Evolutionary conservation across 2,329 filamentous ascomycete species (phyloP).

Genomic region (Neonectria faginata): DNA sequence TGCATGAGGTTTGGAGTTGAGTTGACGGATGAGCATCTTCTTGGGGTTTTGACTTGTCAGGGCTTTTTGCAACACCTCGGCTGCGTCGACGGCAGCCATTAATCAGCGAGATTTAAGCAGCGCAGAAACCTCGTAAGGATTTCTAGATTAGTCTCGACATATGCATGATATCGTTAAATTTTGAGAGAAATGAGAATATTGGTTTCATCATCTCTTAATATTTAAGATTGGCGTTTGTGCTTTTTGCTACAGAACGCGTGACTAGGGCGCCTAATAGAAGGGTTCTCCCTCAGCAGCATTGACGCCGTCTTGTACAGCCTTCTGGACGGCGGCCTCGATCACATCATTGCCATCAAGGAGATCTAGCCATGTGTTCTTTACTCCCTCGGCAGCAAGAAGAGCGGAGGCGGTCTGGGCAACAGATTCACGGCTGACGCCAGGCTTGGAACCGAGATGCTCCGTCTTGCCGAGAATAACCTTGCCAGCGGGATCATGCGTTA

Average conservation of each 20-base stretch:
- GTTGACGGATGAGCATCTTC: background rate
- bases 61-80: background rate
- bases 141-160: background rate
- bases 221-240: background rate
- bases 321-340: slow-evolving; percentile 59
- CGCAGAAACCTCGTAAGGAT: background rate
- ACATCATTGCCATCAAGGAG: slow-evolving; percentile 66
- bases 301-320: slow-evolving; percentile 61
- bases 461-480: slow-evolving; percentile 62
- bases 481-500: slow-evolving; percentile 63
- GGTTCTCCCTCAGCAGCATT: slow-evolving; percentile 66
- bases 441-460: slow-evolving; percentile 45
- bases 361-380: slow-evolving; percentile 66
- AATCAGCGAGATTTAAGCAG: background rate
- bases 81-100: background rate
- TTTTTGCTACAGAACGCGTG: background rate
- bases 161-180: slow-evolving; percentile 6
- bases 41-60: background rate
- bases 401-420: slow-evolving; percentile 70
- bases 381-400: slow-evolving; percentile 62
- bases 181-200: slow-evolving; percentile 1
- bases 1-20: background rate
- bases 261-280: slow-evolving; percentile 43
- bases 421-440: slow-evolving; percentile 63
- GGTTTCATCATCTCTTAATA: slow-evolving; percentile 10